Conservation (phyloP, 2,329 filamentous ascomycete genomes). For the Rhynchosporium agropyri region DNA sequence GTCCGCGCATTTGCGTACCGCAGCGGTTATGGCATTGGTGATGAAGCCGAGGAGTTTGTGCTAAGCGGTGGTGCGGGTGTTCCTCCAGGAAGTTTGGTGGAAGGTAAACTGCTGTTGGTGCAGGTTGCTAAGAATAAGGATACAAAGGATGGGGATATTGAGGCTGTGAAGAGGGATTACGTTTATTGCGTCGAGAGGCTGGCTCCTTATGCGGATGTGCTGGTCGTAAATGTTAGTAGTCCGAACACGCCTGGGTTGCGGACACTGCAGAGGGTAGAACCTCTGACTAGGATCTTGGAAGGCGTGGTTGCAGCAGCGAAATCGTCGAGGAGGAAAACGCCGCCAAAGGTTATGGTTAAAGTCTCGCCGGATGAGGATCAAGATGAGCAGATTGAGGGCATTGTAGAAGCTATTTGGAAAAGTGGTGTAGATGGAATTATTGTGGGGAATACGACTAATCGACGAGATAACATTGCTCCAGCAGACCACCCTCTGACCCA, state of each 20-base stretch:
- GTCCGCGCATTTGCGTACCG: constrained; percentile 75
- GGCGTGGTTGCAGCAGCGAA: constrained; percentile 82
- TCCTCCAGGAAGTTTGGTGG: constrained; percentile 76
- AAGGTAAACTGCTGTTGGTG: constrained; percentile 80
- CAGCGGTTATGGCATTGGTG: constrained; percentile 65
- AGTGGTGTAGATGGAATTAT: constrained; percentile 94
- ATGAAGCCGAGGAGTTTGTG: constrained; percentile 68
- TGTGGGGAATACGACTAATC: constrained; percentile 95
- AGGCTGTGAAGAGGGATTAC: constrained; percentile 79
- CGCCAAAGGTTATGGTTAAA: constrained; percentile 93
- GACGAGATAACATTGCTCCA: constrained; percentile 71
- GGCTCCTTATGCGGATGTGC: constrained; percentile 85
- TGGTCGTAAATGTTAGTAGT: constrained; percentile 98
- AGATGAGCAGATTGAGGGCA: constrained; percentile 80
- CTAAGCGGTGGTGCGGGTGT: constrained; percentile 77
- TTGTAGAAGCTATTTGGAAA: constrained; percentile 80
- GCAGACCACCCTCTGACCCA: constrained; percentile 64
- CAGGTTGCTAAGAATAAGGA: constrained; percentile 97
- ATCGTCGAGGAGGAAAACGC: constrained; percentile 67
- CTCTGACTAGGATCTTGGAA: constrained; percentile 76
- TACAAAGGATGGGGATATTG: constrained; percentile 82
- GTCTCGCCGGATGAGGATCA: constrained; percentile 94
- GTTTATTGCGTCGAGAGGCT: constrained; percentile 85
- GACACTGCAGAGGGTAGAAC: constrained; percentile 81
- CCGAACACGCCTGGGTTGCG: constrained; percentile 93